Percentiles rank a stretch among this genome's conserved stretches.
These are phyloP conservation scores for Fusarium begoniae DNA, from an alignment of 2,329 filamentous ascomycete genomes.

Conservation along the genomic window DNA sequence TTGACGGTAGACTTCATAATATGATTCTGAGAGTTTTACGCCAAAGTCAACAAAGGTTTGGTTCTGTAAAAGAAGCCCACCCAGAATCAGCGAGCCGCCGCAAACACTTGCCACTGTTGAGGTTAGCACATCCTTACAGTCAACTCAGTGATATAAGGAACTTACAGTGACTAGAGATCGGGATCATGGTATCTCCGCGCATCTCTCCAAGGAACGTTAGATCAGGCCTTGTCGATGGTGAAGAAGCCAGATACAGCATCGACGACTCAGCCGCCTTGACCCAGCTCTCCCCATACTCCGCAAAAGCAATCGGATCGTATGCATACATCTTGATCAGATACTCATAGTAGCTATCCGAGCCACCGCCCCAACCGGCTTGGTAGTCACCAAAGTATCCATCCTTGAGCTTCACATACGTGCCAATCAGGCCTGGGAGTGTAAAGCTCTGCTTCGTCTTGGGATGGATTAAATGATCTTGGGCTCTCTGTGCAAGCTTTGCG, in stretches of 20 bases:
- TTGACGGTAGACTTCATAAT: conserved; percentile 29
- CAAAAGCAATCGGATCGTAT: conserved; percentile 24
- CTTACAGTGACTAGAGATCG: not conserved
- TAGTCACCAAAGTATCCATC: conserved; percentile 28
- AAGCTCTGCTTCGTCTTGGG: conserved; percentile 20
- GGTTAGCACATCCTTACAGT: not conserved
- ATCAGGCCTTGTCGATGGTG: not conserved
- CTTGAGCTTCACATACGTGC: conserved; percentile 9
- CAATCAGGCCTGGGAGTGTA: conserved; percentile 21
- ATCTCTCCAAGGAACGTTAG: conserved; percentile 5
- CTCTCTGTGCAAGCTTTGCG: conserved; percentile 19
- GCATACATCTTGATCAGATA: conserved; percentile 39
- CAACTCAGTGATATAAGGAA: not conserved
- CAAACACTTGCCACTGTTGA: conserved; percentile 2
- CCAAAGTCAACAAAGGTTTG: conserved; percentile 8
- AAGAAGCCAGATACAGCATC: not conserved
- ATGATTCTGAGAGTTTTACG: not conserved
- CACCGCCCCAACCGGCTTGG: conserved; percentile 32
- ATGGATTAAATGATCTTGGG: conserved; percentile 12
- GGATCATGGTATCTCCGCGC: not conserved
- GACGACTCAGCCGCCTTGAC: not conserved
- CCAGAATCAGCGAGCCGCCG: not conserved
- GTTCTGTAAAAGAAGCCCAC: not conserved
- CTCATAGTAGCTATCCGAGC: conserved; percentile 35
- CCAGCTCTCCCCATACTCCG: not conserved